Percentiles rank a stretch among this genome's conserved stretches.
Evolutionary conservation across 2,329 filamentous ascomycete genomes (phyloP).

Genomic region (Diplodia sapinea): DNA sequence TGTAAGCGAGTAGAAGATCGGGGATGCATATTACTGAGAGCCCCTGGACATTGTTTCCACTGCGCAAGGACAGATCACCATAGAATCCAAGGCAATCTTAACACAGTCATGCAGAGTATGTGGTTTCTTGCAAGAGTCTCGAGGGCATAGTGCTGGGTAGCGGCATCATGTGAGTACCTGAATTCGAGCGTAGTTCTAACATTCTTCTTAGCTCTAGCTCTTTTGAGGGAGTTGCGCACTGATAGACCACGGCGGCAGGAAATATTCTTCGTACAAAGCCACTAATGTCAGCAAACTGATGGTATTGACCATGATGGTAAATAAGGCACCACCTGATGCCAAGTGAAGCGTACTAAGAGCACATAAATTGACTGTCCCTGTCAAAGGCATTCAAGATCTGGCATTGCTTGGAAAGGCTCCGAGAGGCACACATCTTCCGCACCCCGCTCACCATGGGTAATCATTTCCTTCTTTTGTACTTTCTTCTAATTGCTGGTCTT

Average conservation of each 20-base stretch:
- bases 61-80: no score
- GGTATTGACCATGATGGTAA: background rate
- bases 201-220: background rate
- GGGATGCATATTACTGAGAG: background rate
- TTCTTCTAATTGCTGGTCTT: background rate
- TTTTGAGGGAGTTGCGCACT: background rate
- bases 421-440: background rate
- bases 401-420: background rate
- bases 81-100: background rate
- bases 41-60: background rate
- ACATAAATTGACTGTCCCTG: background rate
- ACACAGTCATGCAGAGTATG: background rate
- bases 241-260: background rate
- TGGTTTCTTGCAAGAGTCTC: background rate
- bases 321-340: background rate
- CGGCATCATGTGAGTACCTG: background rate
- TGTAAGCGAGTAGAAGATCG: background rate
- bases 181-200: background rate
- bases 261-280: background rate
- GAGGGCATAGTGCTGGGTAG: background rate
- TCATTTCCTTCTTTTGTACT: background rate
- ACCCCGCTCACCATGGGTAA: slow-evolving; percentile 7
- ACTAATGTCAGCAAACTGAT: background rate
- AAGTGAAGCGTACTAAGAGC: background rate
- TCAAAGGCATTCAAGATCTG: background rate